Evolutionary conservation across 164 flowering plant species (phyloP).

Genomic region (Sextonia rubra): DNA sequence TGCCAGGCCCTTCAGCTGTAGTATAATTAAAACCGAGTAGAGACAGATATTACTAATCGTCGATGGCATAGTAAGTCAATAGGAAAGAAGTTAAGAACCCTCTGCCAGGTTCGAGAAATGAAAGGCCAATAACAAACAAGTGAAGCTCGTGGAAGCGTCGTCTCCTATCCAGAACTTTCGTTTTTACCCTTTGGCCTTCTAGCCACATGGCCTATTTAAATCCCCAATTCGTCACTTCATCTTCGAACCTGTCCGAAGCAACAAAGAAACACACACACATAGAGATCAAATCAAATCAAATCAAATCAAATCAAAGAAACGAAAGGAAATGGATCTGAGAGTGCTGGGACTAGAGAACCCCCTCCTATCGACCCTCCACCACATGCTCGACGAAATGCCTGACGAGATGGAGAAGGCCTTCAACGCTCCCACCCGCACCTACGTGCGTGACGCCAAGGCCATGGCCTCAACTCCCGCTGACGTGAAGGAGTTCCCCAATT

Average conservation of each 20-base stretch:
- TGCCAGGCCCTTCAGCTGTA: too few relatives aligned
- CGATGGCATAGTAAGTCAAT: too few relatives aligned
- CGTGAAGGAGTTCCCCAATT: slow-evolving; percentile 41
- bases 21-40: too few relatives aligned
- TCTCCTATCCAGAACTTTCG: neutral
- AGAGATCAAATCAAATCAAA: too few relatives aligned
- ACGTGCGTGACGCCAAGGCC: slow-evolving; percentile 62
- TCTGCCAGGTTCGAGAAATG: too few relatives aligned
- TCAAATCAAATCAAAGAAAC: neutral
- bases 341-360: slow-evolving; percentile 23
- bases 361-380: slow-evolving; percentile 34
- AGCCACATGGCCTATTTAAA: too few relatives aligned
- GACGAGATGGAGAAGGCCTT: slow-evolving; percentile 25
- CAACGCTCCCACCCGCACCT: slow-evolving; percentile 35
- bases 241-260: too few relatives aligned
- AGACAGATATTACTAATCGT: neutral
- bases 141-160: too few relatives aligned
- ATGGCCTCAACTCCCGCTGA: slow-evolving; percentile 63
- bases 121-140: too few relatives aligned
- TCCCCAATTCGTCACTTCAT: neutral
- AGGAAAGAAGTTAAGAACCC: too few relatives aligned
- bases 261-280: too few relatives aligned
- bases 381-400: slow-evolving; percentile 30
- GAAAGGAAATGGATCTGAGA: neutral
- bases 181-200: too few relatives aligned